Base-by-base conservation (phyloP, 1,139 yeast species). In the Blastobotrys malaysiensis region DNA sequence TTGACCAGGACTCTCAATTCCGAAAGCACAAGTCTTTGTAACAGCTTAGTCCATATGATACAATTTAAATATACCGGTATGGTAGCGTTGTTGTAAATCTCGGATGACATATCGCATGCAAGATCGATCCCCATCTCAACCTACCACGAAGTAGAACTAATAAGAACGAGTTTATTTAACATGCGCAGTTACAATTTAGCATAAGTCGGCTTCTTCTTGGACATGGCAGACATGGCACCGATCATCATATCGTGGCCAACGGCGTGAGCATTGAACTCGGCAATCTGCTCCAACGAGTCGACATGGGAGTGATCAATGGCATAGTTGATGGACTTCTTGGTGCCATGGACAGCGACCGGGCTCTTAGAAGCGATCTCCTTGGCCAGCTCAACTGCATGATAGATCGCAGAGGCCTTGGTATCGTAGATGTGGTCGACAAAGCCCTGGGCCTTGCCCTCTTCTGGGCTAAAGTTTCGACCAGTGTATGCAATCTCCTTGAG, bases 311-410 rank as follows among this genome's bases (percentile, higher is more conserved):
- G 76, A 58, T 78, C 78, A 20, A 77, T 62, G 53, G 86, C 79
- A 53, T 74, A 76, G 58, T 83, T 83, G 60, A 86, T 66, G 53
- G 79, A 69, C 54, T 73, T 74, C 69, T 87, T 86, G 14, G 88
- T 81, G 22, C 93, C 95, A 59, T 69, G 76, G 46, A 86, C 74
- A 19, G 89, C 89, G 73, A 87, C 83, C 9, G 75, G 77, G 43
- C 77, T 75, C 66, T 78, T 74, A 3, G 61, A 59, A 46, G 78
- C 76, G 49, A 87, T 81, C 13, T 66, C 68, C n/a, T 58, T 60
- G 0, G 86, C 95, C 51, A 84, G 63, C 31, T 73, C 73, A 43
- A 73, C 58, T 22, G 87, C 86, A 46, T 73, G 69, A 9, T 71
- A 72, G 22, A 84, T 59, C 0, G 86, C 88, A 1, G 72, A 69